Conservation (phyloP, 352 stramenopile species). For the Pythium myriotylum region DNA sequence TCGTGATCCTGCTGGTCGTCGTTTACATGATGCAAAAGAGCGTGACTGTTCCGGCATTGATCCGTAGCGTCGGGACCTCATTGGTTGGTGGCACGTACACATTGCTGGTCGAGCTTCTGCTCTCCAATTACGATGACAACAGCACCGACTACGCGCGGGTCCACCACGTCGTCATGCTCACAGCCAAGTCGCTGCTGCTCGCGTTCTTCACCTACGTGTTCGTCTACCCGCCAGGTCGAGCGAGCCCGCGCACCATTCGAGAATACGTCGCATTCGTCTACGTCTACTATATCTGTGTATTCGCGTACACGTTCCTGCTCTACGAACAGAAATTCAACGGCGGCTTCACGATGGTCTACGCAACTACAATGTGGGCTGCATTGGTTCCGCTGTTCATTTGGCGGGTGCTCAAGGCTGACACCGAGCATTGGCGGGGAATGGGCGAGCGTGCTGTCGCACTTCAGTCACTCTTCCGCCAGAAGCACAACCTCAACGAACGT, state of each 20-base stretch:
- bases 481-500: constrained; percentile 32
- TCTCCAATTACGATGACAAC: constrained; percentile 24
- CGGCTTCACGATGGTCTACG: constrained; percentile 19
- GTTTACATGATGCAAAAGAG: constrained; percentile 65
- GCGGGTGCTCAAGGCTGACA: constrained; percentile 34
- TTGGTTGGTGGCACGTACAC: constrained; percentile 43
- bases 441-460: constrained; percentile 23
- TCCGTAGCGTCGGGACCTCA: constrained; percentile 41
- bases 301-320: constrained; percentile 22
- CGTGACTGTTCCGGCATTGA: constrained; percentile 48
- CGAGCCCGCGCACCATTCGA: constrained; percentile 8
- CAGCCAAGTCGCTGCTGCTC: constrained; percentile 9
- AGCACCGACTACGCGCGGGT: neutral
- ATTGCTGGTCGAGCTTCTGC: constrained; percentile 24
- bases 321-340: constrained; percentile 6
- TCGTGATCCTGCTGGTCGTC: constrained; percentile 49
- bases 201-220: constrained; percentile 24
- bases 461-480: constrained; percentile 28
- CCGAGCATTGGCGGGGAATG: constrained; percentile 30
- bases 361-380: constrained; percentile 27
- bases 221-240: constrained; percentile 19
- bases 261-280: constrained; percentile 21
- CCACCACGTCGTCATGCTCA: constrained; percentile 11
- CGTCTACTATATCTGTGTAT: constrained; percentile 17
- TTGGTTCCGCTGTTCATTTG: constrained; percentile 38